A percentile compares a stretch with the other conserved stretches of the same genome.
Conservation (phyloP, 2,329 filamentous ascomycete species). For the Xylaria sp. region DNA sequence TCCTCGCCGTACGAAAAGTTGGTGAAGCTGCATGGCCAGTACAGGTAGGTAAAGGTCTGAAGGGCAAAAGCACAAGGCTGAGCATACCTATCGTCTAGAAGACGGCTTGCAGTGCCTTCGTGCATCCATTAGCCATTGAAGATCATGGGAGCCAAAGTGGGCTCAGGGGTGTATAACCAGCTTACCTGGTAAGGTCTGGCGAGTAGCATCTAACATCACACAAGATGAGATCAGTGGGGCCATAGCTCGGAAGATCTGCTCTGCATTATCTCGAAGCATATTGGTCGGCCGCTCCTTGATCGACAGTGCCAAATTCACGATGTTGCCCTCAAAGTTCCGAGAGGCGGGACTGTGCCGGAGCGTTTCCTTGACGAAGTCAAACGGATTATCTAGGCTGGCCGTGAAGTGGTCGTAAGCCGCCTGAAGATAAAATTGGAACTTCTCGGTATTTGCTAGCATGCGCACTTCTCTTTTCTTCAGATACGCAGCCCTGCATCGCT, state of each 20-base stretch:
- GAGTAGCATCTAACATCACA: constrained; percentile 39
- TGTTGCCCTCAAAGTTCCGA: constrained; percentile 38
- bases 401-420: constrained; percentile 39
- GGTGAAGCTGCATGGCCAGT: constrained; percentile 37
- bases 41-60: constrained; percentile 36
- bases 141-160: background rate
- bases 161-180: background rate
- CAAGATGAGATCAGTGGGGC: constrained; percentile 39
- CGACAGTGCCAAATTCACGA: constrained; percentile 34
- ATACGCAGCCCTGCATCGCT: constrained; percentile 44
- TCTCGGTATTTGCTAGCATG: constrained; percentile 36
- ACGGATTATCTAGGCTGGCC: constrained; percentile 36
- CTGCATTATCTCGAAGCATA: constrained; percentile 23
- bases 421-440: constrained; percentile 37
- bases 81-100: constrained; percentile 37
- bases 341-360: constrained; percentile 37
- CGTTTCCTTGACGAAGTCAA: constrained; percentile 39
- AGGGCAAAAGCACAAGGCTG: constrained; percentile 35
- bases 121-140: background rate
- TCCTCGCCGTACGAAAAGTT: constrained; percentile 29
- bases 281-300: constrained; percentile 31
- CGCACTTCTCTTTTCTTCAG: constrained; percentile 46
- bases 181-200: constrained; percentile 37
- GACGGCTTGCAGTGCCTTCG: constrained; percentile 34
- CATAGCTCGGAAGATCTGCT: constrained; percentile 37